These are phyloP conservation scores for Arxiozyma slooffiae DNA, from an alignment of 1,139 yeast genomes.

Conservation along the genomic window DNA sequence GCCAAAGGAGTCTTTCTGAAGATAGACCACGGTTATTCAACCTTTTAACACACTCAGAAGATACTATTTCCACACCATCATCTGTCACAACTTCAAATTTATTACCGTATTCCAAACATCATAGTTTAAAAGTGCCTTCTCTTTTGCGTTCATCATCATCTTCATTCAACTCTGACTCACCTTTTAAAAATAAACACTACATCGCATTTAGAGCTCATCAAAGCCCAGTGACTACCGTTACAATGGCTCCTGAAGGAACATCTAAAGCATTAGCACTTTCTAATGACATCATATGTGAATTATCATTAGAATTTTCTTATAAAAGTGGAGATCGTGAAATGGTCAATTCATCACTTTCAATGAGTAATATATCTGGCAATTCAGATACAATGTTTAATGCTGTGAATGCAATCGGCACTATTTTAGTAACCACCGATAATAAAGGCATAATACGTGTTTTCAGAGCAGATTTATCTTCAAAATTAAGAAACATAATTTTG, in stretches of 20 bases:
- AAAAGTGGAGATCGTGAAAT: slow-evolving; percentile 11
- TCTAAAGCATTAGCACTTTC: slow-evolving; percentile 56
- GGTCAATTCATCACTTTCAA: background rate
- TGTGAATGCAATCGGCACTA: slow-evolving; percentile 29
- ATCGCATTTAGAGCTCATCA: slow-evolving; percentile 72
- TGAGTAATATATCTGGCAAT: background rate
- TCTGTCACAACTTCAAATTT: background rate
- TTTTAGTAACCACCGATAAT: slow-evolving; percentile 67
- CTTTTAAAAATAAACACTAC: slow-evolving; percentile 34
- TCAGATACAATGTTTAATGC: slow-evolving; percentile 9
- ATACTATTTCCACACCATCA: background rate
- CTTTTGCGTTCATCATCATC: slow-evolving; percentile 13
- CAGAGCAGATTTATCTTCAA: slow-evolving; percentile 63
- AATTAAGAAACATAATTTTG: slow-evolving; percentile 30
- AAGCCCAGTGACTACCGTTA: slow-evolving; percentile 61
- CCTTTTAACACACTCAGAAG: background rate
- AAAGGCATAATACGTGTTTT: slow-evolving; percentile 66
- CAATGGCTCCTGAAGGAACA: slow-evolving; percentile 72
- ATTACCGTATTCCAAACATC: background rate
- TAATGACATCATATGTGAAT: slow-evolving; percentile 68
- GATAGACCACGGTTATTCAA: slow-evolving; percentile 2
- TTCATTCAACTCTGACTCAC: background rate
- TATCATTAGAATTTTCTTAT: slow-evolving; percentile 34
- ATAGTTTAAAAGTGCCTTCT: slow-evolving; percentile 10
- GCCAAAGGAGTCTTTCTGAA: slow-evolving; percentile 14